Base-by-base conservation (phyloP, 768 basidiomycete genomes). In the Xerocomellus chrysenteron region DNA sequence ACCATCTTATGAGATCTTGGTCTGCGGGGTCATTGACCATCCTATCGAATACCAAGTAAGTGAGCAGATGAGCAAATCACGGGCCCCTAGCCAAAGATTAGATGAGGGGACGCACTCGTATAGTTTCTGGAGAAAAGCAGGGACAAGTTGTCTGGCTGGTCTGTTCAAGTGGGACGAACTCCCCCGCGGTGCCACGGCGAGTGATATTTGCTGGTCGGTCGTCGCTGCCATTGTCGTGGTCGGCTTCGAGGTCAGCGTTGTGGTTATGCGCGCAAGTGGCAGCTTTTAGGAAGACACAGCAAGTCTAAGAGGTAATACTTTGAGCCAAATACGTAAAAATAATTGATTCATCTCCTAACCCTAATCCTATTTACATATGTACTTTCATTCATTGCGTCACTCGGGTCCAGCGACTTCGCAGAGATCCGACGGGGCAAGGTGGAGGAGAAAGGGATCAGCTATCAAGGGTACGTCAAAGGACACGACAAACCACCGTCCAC, bases 101-200 rank as follows among this genome's bases (percentile, higher is more conserved):
- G 59, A 60, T 45, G 54, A 52, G 56, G 37, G 47, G 6, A 59
- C 87, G 61, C 54, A 95, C 94, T 88, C 89, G 74, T 88, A 95
- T 35, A 98, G 81, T 73, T 98, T 98, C 73, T 94, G 92, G 14
- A 97, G 79, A 68, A 97, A 97, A 0, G 90, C 89, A 4, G 94
- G 93, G 1, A 88, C 82, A 36, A 80, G 70, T 55, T 78, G 76
- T 56, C 77, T 74, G 16, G 78, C 76, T n/a, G 75, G 74, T 70
- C 72, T 79, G 70, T 72, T 79, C 36, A 80, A 63, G 56, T 76
- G 74, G 19, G 76, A 69, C 21, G 77, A 70, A 39, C 75, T 62
- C 24, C 70, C 67, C 50, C 79, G 68, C 33, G 72, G 68, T 30
- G 76, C 68, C 49, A 85, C 76, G 0, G 83, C 70, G n/a, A 86